Percentiles rank a stretch among this genome's conserved stretches.
These are phyloP conservation scores for Fraxinus dipetala DNA, from an alignment of 305 asterid genomes.

Conservation along the genomic window DNA sequence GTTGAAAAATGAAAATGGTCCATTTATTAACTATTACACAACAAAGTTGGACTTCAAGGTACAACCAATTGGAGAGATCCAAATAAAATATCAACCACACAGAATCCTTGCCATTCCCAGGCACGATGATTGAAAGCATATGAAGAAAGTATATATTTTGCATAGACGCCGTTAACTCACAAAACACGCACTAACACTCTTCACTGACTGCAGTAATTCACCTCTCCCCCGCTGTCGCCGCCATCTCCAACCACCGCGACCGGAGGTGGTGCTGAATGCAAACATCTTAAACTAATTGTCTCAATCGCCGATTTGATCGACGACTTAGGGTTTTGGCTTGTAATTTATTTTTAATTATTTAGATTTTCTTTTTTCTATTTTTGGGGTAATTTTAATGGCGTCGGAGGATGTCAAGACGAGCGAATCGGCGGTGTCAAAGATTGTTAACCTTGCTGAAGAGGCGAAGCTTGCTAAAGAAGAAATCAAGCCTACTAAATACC, in stretches of 20 bases:
- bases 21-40: not conserved
- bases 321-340: not conserved
- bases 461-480: constrained; percentile 45
- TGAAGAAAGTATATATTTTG: not conserved
- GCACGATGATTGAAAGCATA: constrained; percentile 25
- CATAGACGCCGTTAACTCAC: not conserved
- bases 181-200: not conserved
- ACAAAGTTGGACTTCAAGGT: not conserved
- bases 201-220: not conserved
- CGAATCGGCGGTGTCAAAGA: constrained; percentile 34
- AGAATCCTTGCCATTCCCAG: not conserved
- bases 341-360: not conserved
- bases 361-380: not conserved
- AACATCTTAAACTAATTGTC: not conserved
- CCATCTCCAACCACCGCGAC: not conserved
- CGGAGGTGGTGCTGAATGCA: not conserved
- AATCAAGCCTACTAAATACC: constrained; percentile 35
- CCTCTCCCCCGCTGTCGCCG: not conserved
- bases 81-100: not conserved
- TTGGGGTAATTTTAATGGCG: constrained; percentile 24
- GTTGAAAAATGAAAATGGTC: not conserved
- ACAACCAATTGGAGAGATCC: not conserved
- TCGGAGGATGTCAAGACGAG: constrained; percentile 44
- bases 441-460: constrained; percentile 40
- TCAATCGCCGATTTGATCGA: not conserved